Base-by-base conservation (phyloP, 2,329 filamentous ascomycete genomes). In the Neonectria neomacrospora region DNA sequence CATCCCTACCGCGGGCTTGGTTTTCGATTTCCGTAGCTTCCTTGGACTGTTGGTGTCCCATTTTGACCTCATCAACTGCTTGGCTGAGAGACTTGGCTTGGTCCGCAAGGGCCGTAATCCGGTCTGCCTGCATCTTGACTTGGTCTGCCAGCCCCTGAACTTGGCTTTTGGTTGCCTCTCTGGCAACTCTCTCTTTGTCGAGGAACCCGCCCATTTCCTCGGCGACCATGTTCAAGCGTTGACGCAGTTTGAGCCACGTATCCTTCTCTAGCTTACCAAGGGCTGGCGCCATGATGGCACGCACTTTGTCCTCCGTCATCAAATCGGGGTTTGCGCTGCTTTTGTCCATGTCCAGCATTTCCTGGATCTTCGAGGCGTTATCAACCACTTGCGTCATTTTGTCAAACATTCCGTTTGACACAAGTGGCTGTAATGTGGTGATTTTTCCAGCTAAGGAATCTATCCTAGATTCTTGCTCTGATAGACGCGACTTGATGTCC, bases 191-290 rank as follows among this genome's bases (percentile, higher is more conserved):
- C 44, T 73, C 74, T 10, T 60, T 52, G 12, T 74, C 65, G 7
- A 77, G 54, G 7, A 70, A 64, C 5, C 18, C n/a, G 7, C 67
- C 65, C 7, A 76, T 45, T 3, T 34, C 44, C 9, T 55, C 56
- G n/a, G 69, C 67, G 12, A 68, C 39, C 3, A 23, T 23, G 20
- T 44, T 28, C 16, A 47, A 22, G 30, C 62, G 52, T 12, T 53
- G 61, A 5, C 22, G 28, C 7, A 50, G 14, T 14, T 55, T 48
- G 2, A 45, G 42, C n/a, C 41, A 61, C 10, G 73, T 28, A 14
- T 54, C 28, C 4, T 52, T 54, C 20, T 69, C 65, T 32, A 63
- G 16, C 16, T 50, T 45, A 10, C 26, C 18, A 12, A 73, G 41
- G 26, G n/a, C 61, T 22, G 55, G 45, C 20, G 42, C 26, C 32